Percentiles rank a stretch among this genome's conserved stretches.
These are phyloP conservation scores for Kalmusia sp. DNA, from an alignment of 2,329 filamentous ascomycete genomes.

Conservation along the genomic window DNA sequence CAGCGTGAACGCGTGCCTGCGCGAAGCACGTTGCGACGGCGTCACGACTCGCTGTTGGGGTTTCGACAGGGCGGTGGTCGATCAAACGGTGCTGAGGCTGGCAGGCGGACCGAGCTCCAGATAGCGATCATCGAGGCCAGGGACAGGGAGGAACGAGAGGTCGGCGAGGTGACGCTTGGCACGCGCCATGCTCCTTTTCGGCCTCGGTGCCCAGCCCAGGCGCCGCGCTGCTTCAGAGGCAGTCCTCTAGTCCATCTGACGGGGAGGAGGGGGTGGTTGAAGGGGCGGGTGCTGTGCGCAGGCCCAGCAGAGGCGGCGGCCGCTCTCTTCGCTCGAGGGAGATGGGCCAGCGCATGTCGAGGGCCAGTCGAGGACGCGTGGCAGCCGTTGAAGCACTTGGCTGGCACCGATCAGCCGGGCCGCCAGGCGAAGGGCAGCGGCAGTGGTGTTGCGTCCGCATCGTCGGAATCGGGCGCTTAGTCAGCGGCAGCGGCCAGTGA, in stretches of 20 bases:
- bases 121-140: constrained; percentile 42
- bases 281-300: neutral
- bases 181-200: neutral
- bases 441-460: constrained; percentile 17
- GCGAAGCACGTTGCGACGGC: constrained; percentile 20
- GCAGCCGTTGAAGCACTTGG: constrained; percentile 23
- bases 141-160: constrained; percentile 35
- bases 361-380: neutral
- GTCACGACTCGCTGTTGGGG: constrained; percentile 23
- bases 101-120: constrained; percentile 35
- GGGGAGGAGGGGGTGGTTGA: no score
- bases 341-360: no score
- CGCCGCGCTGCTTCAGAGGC: neutral
- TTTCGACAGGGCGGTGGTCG: constrained; percentile 32
- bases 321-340: no score
- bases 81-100: constrained; percentile 49
- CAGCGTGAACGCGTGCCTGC: constrained; percentile 1
- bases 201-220: neutral
- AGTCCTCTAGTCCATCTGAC: neutral
- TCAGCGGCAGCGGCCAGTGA: constrained; percentile 15
- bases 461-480: constrained; percentile 14
- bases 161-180: constrained; percentile 46
- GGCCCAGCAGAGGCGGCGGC: neutral
- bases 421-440: constrained; percentile 16
- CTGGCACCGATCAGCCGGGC: constrained; percentile 26